A percentile compares a stretch with the other conserved stretches of the same genome.
Conservation (phyloP, 495 filamentous ascomycete species). For the Podospora comata region DNA sequence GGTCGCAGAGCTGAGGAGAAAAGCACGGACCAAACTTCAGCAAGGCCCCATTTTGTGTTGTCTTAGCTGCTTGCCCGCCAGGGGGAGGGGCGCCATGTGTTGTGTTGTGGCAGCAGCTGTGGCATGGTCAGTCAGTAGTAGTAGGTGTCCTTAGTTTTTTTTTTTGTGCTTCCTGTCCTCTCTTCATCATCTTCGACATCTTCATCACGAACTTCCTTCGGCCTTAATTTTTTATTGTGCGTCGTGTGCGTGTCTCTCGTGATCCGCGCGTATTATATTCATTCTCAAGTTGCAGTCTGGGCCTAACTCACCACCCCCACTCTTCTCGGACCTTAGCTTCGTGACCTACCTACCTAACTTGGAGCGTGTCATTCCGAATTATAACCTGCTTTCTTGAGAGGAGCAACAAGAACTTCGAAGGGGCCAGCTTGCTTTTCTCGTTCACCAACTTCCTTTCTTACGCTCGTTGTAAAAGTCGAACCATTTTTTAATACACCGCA, state of each 20-base stretch:
- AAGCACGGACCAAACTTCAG: slow-evolving; percentile 14
- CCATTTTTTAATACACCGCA: slow-evolving; percentile 10
- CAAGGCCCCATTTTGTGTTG: background rate
- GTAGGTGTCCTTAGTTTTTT: slow-evolving; percentile 17
- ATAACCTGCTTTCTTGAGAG: background rate
- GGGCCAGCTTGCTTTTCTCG: background rate
- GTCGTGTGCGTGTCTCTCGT: slow-evolving; percentile 7
- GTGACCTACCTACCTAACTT: background rate
- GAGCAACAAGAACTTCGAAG: background rate
- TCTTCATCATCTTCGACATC: background rate
- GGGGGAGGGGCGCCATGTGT: background rate
- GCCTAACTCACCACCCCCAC: background rate
- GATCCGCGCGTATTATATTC: slow-evolving; percentile 13
- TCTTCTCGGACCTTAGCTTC: background rate
- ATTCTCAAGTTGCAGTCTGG: background rate
- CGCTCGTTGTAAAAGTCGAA: slow-evolving; percentile 30
- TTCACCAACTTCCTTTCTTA: slow-evolving; percentile 27
- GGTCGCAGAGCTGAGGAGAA: slow-evolving; percentile 4
- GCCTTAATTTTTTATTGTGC: background rate
- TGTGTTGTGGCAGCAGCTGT: background rate
- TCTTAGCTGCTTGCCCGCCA: too few relatives aligned
- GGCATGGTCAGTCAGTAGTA: slow-evolving; percentile 9
- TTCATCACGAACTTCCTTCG: background rate
- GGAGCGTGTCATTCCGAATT: background rate
- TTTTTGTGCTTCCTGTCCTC: background rate